Percentiles rank a stretch among this genome's conserved stretches.
Conservation (phyloP, 495 filamentous ascomycete species). For the Neurospora sp. region DNA sequence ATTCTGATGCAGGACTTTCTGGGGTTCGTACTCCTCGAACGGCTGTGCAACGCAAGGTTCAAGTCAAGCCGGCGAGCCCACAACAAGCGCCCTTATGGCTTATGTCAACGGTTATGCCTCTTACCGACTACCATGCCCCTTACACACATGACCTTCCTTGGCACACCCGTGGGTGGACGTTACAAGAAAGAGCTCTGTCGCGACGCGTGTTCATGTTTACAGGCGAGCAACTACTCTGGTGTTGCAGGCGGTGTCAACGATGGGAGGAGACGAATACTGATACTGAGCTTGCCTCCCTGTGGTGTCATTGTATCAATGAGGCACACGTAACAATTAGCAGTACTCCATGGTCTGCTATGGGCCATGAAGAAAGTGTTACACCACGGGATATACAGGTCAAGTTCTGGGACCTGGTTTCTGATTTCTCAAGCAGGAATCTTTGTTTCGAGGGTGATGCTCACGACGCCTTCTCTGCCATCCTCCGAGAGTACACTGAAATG, state of each 20-base stretch:
- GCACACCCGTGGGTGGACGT: slow-evolving; percentile 13
- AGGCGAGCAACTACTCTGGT: neutral
- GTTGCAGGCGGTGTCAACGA: neutral
- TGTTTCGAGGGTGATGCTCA: neutral
- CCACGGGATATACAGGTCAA: too few relatives aligned
- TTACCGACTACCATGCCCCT: neutral
- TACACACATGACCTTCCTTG: slow-evolving; percentile 3
- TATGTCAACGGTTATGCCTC: neutral
- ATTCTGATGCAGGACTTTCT: neutral
- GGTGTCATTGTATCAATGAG: neutral
- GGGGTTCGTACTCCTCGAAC: neutral
- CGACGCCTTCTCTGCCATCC: slow-evolving; percentile 13
- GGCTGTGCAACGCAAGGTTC: neutral
- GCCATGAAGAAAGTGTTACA: too few relatives aligned
- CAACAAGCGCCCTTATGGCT: neutral
- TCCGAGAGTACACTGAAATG: neutral
- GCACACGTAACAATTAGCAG: slow-evolving; percentile 1
- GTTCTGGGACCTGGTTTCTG: neutral
- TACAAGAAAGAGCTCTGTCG: slow-evolving; percentile 16
- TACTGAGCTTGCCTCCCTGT: slow-evolving; percentile 1
- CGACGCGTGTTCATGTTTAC: neutral
- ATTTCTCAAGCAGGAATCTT: neutral
- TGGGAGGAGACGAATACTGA: slow-evolving; percentile 8
- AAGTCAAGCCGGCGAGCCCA: neutral
- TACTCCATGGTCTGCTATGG: neutral